These are phyloP conservation scores for Royoungia palumana DNA, from an alignment of 768 basidiomycete species.

Conservation along the genomic window DNA sequence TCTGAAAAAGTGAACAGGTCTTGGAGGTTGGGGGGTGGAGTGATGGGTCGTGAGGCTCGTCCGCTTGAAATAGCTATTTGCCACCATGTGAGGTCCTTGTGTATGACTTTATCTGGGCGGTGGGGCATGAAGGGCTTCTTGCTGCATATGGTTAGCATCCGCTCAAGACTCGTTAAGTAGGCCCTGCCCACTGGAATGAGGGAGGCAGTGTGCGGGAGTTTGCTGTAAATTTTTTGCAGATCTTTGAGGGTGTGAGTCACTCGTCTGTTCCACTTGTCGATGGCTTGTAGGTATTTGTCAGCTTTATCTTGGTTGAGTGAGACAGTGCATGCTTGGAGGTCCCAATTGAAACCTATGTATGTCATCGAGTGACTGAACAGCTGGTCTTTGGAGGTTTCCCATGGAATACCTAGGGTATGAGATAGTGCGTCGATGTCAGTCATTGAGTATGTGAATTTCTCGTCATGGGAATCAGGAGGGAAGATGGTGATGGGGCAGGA, in stretches of 20 bases:
- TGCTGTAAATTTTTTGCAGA: conserved; percentile 3
- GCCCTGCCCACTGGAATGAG: conserved; percentile 33
- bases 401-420: background rate
- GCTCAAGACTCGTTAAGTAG: conserved; percentile 40
- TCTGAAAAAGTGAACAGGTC: conserved; percentile 18
- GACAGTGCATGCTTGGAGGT: conserved; percentile 15
- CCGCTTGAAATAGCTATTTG: background rate
- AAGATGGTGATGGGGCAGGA: background rate
- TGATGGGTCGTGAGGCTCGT: no score
- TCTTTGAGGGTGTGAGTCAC: conserved; percentile 1
- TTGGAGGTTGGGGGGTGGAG: background rate
- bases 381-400: conserved; percentile 14
- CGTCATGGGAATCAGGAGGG: background rate
- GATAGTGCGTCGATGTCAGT: background rate
- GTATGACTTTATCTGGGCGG: background rate
- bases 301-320: no score
- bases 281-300: conserved; percentile 4
- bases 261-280: background rate
- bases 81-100: background rate
- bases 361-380: background rate
- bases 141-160: conserved; percentile 29
- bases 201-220: conserved; percentile 10
- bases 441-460: background rate
- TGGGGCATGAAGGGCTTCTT: conserved; percentile 33
- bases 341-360: conserved; percentile 35